These are phyloP conservation scores for Crepidotus variabilis DNA, from an alignment of 768 basidiomycete genomes.

Conservation along the genomic window DNA sequence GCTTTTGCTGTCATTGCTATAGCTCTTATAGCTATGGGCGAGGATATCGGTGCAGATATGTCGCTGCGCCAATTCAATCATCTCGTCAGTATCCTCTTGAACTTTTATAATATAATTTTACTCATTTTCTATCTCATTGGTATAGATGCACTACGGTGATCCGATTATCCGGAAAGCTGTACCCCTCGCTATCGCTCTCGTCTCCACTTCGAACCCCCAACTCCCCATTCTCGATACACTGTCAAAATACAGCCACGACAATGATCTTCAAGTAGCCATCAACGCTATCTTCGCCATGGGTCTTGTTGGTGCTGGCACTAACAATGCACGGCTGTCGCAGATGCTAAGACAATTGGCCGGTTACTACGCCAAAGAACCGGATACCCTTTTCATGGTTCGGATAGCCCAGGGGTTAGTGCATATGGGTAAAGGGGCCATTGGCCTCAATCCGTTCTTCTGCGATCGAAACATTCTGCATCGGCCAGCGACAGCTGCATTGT, in stretches of 20 bases:
- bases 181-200: slow-evolving; percentile 91
- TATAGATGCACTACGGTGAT: slow-evolving; percentile 98
- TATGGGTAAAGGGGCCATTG: slow-evolving; percentile 99
- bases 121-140: slow-evolving; percentile 13
- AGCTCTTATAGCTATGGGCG: slow-evolving; percentile 94
- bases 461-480: slow-evolving; percentile 89
- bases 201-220: slow-evolving; percentile 95
- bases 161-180: slow-evolving; percentile 88
- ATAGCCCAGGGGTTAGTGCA: slow-evolving; percentile 96
- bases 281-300: slow-evolving; percentile 99
- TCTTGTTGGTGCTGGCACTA: slow-evolving; percentile 96
- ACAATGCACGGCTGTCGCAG: slow-evolving; percentile 95
- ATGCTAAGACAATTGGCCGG: slow-evolving; percentile 96
- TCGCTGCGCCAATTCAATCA: slow-evolving; percentile 97
- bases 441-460: slow-evolving; percentile 93
- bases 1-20: slow-evolving; percentile 92
- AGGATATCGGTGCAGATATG: slow-evolving; percentile 98
- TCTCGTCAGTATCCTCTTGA: slow-evolving; percentile 52
- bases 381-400: slow-evolving; percentile 94
- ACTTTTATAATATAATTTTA: background rate
- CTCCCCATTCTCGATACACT: slow-evolving; percentile 93
- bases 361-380: slow-evolving; percentile 98
- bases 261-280: slow-evolving; percentile 91
- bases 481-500: slow-evolving; percentile 83
- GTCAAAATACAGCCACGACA: slow-evolving; percentile 98